phyloP scores from a whole-genome alignment of 2,329 filamentous ascomycete genomes.

The Neonectria hederae region DNA sequence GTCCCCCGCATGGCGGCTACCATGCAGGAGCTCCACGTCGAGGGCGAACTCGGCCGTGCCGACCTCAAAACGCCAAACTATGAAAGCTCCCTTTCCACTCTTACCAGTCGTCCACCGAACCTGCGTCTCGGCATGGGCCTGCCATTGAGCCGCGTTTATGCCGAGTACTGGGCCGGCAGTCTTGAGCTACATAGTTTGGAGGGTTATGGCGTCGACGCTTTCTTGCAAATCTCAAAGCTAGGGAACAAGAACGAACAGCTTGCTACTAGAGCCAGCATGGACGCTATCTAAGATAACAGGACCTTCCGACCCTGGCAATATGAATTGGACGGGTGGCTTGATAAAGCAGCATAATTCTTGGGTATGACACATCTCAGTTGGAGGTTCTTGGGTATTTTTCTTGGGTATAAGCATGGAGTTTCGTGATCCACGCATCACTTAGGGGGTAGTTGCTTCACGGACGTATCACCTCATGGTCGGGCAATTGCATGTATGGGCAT shows the following conservation, averaged over 20 bases:
- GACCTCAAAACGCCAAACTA: constrained; percentile 55
- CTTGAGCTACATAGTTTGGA: constrained; percentile 92
- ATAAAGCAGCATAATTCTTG: neutral
- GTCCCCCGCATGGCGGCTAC: constrained; percentile 95
- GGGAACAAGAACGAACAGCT: constrained; percentile 99
- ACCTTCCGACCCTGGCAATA: constrained; percentile 14
- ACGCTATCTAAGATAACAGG: constrained; percentile 66
- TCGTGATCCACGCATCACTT: constrained; percentile 4
- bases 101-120: constrained; percentile 86
- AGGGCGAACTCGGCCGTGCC: constrained; percentile 52
- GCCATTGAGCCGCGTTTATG: constrained; percentile 92
- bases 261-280: constrained; percentile 79
- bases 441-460: neutral
- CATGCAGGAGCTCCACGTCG: constrained; percentile 80
- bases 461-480: constrained; percentile 7
- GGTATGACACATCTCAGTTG: constrained; percentile 6
- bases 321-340: neutral
- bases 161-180: constrained; percentile 97
- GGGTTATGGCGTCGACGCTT: constrained; percentile 95
- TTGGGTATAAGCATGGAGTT: constrained; percentile 41
- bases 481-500: constrained; percentile 9
- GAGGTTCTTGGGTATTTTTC: constrained; percentile 2
- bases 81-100: constrained; percentile 75
- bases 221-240: constrained; percentile 93
- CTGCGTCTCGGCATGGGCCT: constrained; percentile 91